These are phyloP conservation scores for Sistotremastrum suecicum DNA, from an alignment of 768 basidiomycete species.

Conservation along the genomic window DNA sequence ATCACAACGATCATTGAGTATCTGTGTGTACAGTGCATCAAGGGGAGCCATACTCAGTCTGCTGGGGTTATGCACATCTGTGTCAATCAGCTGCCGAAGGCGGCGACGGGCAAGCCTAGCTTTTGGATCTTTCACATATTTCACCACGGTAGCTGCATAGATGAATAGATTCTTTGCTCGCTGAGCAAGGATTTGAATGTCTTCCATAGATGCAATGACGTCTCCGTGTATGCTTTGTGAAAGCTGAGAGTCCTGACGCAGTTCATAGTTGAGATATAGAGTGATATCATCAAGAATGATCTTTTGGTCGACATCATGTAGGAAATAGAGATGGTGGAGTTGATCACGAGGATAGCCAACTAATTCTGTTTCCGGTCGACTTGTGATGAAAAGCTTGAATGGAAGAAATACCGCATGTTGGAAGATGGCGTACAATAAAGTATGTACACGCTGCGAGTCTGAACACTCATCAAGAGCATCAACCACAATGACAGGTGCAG, in stretches of 20 bases:
- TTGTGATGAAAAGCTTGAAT: slow-evolving; percentile 15
- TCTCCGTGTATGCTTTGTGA: no score
- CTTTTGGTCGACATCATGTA: slow-evolving; percentile 13
- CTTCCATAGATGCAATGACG: no score
- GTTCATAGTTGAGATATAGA: no score
- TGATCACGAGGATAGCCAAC: slow-evolving; percentile 5
- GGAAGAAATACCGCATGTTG: slow-evolving; percentile 4
- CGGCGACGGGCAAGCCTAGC: neutral
- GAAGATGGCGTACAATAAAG: slow-evolving; percentile 5
- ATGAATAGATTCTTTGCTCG: slow-evolving; percentile 8
- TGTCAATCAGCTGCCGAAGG: neutral
- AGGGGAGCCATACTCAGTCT: neutral
- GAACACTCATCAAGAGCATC: slow-evolving; percentile 21
- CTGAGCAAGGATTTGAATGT: slow-evolving; percentile 3
- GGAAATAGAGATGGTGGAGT: no score
- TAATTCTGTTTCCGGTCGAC: slow-evolving; percentile 16
- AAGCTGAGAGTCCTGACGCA: slow-evolving; percentile 6
- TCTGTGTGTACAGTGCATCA: slow-evolving; percentile 1
- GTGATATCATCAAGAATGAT: slow-evolving; percentile 13
- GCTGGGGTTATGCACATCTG: no score
- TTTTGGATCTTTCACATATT: slow-evolving; percentile 7
- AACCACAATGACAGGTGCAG: slow-evolving; percentile 15
- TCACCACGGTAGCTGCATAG: slow-evolving; percentile 10
- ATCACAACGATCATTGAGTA: neutral
- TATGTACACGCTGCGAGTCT: slow-evolving; percentile 8